phyloP scores from a whole-genome alignment of 345 rosid species.

The Pelargonium nanum region DNA sequence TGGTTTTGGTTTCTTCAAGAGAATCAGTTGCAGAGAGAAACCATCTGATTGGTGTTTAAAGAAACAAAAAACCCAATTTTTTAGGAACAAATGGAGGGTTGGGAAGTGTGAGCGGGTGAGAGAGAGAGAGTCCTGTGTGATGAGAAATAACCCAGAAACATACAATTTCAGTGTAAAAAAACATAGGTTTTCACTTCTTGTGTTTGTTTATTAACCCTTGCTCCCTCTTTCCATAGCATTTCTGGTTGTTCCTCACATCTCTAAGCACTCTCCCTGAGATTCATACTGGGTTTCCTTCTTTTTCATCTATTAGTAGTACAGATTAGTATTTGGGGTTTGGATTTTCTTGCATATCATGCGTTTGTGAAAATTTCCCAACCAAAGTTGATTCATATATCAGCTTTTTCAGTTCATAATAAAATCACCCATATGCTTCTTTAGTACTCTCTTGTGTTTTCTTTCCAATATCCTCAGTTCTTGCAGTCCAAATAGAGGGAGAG shows the following conservation, averaged over 20 bases:
- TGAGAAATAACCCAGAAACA: neutral
- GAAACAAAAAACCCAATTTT: slow-evolving; percentile 3
- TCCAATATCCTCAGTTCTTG: no score
- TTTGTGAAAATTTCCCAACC: neutral
- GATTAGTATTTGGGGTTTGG: slow-evolving; percentile 8
- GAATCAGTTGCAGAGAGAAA: slow-evolving; percentile 15
- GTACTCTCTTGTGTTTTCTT: neutral
- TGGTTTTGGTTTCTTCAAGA: slow-evolving; percentile 19
- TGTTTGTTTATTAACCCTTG: neutral
- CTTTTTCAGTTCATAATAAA: neutral
- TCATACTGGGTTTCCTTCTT: neutral
- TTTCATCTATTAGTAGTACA: neutral
- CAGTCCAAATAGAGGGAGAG: no score
- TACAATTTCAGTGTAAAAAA: neutral
- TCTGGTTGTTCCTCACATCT: slow-evolving; percentile 10
- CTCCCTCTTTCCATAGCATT: slow-evolving; percentile 5
- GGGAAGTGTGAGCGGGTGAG: slow-evolving; percentile 9
- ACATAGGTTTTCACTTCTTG: neutral
- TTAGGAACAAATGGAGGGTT: slow-evolving; percentile 5
- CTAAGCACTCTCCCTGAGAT: neutral
- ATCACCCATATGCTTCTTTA: neutral
- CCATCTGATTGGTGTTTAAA: slow-evolving; percentile 8
- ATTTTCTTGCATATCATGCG: neutral
- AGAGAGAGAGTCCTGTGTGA: neutral
- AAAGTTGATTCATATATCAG: neutral